These are phyloP conservation scores for Ziziphus jujuba DNA, from an alignment of 306 rosid species.

Conservation along the genomic window DNA sequence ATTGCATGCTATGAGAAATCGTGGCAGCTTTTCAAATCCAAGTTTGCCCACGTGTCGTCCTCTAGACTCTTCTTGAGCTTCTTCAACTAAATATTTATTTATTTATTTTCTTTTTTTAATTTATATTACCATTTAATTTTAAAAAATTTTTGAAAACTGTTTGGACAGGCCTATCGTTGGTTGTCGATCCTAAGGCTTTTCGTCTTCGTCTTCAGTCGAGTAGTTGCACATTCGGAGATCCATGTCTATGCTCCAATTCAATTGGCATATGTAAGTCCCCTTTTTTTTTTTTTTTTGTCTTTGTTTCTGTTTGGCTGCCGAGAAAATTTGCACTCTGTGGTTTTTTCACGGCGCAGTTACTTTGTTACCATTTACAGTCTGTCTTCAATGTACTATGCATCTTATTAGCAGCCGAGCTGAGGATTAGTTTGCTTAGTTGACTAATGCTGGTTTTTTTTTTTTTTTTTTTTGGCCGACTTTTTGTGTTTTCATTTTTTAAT, in stretches of 20 bases:
- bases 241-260: not conserved
- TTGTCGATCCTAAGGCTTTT: too few relatives aligned
- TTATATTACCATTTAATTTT: too few relatives aligned
- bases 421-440: not conserved
- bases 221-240: not conserved
- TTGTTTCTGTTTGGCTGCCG: constrained; percentile 21
- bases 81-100: not conserved
- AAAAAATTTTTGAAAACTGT: not conserved
- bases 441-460: too few relatives aligned
- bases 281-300: too few relatives aligned
- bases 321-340: not conserved
- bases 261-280: constrained; percentile 23
- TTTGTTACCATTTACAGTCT: not conserved
- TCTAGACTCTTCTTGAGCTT: constrained; percentile 24
- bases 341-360: not conserved
- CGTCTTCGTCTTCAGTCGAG: too few relatives aligned
- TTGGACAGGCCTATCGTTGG: not conserved
- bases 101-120: not conserved
- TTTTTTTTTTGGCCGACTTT: too few relatives aligned
- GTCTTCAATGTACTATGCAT: not conserved
- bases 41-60: constrained; percentile 22
- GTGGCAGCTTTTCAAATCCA: constrained; percentile 25
- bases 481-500: not conserved
- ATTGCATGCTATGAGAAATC: constrained; percentile 16
- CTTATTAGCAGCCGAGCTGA: not conserved